These are phyloP conservation scores for Trichoderma lentiforme DNA, from an alignment of 2,329 filamentous ascomycete genomes.

Conservation along the genomic window DNA sequence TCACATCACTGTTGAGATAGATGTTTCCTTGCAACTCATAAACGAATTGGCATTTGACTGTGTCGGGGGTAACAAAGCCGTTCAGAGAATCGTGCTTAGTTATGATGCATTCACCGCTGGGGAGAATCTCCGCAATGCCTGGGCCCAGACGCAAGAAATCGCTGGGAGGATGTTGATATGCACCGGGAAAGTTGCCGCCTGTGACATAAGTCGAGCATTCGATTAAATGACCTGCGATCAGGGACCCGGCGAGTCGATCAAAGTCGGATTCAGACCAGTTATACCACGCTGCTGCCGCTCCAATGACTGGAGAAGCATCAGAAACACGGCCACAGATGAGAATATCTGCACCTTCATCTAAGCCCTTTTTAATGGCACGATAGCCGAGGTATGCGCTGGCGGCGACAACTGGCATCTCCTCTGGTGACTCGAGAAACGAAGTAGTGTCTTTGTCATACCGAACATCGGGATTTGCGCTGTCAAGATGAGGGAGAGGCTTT, in stretches of 20 bases:
- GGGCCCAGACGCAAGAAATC: slow-evolving; percentile 38
- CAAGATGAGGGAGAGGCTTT: slow-evolving; percentile 23
- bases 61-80: slow-evolving; percentile 37
- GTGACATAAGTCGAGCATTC: slow-evolving; percentile 51
- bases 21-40: slow-evolving; percentile 48
- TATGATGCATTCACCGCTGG: slow-evolving; percentile 44
- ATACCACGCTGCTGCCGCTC: slow-evolving; percentile 51
- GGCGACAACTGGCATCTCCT: slow-evolving; percentile 24
- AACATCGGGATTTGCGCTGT: slow-evolving; percentile 22
- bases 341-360: slow-evolving; percentile 40
- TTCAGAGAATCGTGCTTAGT: slow-evolving; percentile 46
- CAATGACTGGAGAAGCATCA: slow-evolving; percentile 48
- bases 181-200: slow-evolving; percentile 50
- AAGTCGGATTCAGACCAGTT: slow-evolving; percentile 44
- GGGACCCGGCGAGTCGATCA: slow-evolving; percentile 43
- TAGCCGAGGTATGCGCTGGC: slow-evolving; percentile 52
- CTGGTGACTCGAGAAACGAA: slow-evolving; percentile 20
- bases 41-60: slow-evolving; percentile 45
- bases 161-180: slow-evolving; percentile 25
- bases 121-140: slow-evolving; percentile 48
- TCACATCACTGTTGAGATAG: slow-evolving; percentile 49
- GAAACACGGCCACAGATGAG: slow-evolving; percentile 43
- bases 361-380: slow-evolving; percentile 38
- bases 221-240: slow-evolving; percentile 49
- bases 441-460: slow-evolving; percentile 20